Percentiles rank a stretch among this genome's conserved stretches.
phyloP scores from a whole-genome alignment of 2,329 filamentous ascomycete genomes.

The Arachnopeziza araneosa region DNA sequence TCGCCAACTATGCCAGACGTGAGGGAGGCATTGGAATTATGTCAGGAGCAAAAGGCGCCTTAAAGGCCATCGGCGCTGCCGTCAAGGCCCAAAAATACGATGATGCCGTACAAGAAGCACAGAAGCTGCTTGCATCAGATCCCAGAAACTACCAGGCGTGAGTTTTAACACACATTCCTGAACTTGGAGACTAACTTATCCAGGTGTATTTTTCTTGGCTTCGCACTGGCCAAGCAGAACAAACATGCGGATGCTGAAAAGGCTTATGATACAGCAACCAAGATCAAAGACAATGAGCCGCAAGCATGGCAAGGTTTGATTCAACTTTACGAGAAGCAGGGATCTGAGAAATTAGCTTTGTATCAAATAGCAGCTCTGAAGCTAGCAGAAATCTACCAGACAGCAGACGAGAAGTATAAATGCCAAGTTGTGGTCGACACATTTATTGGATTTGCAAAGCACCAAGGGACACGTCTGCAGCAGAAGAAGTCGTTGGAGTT shows the following conservation, averaged over 20 bases:
- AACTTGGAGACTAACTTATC: constrained; percentile 6
- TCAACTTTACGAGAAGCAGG: constrained; percentile 77
- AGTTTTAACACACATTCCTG: constrained; percentile 23
- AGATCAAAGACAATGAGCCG: constrained; percentile 67
- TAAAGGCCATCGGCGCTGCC: constrained; percentile 76
- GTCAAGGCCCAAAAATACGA: constrained; percentile 76
- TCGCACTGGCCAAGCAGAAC: constrained; percentile 73
- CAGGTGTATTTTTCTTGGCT: constrained; percentile 80
- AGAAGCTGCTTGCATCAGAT: constrained; percentile 65
- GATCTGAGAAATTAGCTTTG: constrained; percentile 58
- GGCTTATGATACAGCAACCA: constrained; percentile 67
- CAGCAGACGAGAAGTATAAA: constrained; percentile 58
- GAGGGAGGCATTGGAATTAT: constrained; percentile 14
- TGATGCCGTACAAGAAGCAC: constrained; percentile 64
- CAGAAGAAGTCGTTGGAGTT: constrained; percentile 72
- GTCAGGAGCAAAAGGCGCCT: constrained; percentile 54
- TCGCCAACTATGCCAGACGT: neutral
- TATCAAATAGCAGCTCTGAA: constrained; percentile 70
- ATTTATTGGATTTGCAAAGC: constrained; percentile 67
- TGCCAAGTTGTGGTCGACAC: constrained; percentile 70
- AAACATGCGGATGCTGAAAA: constrained; percentile 67
- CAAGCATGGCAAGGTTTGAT: constrained; percentile 89
- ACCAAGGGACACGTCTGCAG: constrained; percentile 65
- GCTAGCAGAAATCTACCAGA: constrained; percentile 69
- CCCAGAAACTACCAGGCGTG: constrained; percentile 77